Base-by-base conservation (phyloP, 2,329 filamentous ascomycete genomes). In the Cucurbitaria berberidis region DNA sequence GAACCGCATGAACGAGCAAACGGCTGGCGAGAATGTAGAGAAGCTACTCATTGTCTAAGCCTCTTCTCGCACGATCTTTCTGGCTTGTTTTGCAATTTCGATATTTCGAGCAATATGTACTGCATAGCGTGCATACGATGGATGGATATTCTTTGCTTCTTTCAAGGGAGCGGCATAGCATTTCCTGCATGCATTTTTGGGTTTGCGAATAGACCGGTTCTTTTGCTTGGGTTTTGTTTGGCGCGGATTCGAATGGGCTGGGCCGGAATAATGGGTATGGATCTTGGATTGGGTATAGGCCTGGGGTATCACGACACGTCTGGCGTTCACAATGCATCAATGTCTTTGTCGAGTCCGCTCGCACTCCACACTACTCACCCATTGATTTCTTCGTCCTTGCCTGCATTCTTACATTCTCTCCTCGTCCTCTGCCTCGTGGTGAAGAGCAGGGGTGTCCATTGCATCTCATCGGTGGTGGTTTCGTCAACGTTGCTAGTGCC, bases 1-100 rank as follows among this genome's bases (percentile, higher is more conserved):
- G 63, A 69, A 66, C 55, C 61, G 71, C 21, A 63, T 68, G 52
- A 67, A 62, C 24, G 68, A 69, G 48, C 59, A 60, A 22, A 59
- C 21, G 9, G 65, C 61, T 0, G 59, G 50, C 44, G 61, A 57
- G 21, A 58, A 71, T 41, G 69, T 73, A 2, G 68, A 73, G 61
- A 74, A 68, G 63, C 48, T 67, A 18, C 56, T 67, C 11, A 60
- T 67, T 29, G 61, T 67, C 26, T 67, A 51, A 46, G 11, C 16
- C 19, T 22, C 22, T 27, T 26, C 39, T n/a, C 22, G 24, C 30
- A 10, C 19, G 8, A 27, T 45, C n/a, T 19, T 8, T 45, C 24
- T 13, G 3, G 29, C 21, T 21, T 10, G 26, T 19, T 10, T 15
- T 18, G 5, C n/a, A 27, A 27, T 10, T 19, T 16, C 39, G 21